phyloP scores from a whole-genome alignment of 1,284 basidiomycete genomes.

The Entoloma clypeatum region DNA sequence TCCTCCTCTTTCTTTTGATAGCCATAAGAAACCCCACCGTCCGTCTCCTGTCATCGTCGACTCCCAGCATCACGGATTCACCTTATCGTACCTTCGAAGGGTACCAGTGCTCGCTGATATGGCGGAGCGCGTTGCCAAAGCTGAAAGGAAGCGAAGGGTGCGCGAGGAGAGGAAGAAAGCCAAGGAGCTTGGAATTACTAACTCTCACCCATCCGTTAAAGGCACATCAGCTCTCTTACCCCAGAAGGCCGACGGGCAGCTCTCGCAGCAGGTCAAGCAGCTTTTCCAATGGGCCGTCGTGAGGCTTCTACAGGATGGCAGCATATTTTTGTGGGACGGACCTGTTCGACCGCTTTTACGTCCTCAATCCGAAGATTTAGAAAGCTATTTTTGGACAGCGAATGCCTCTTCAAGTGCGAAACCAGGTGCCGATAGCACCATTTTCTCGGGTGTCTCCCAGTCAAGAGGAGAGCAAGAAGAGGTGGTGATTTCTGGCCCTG shows the following conservation, averaged over 20 bases:
- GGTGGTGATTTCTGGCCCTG: slow-evolving; percentile 52
- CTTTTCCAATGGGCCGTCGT: slow-evolving; percentile 60
- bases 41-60: slow-evolving; percentile 5
- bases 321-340: slow-evolving; percentile 64
- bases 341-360: slow-evolving; percentile 33
- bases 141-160: slow-evolving; percentile 48
- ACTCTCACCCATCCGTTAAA: background rate
- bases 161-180: slow-evolving; percentile 41
- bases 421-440: slow-evolving; percentile 23
- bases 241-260: slow-evolving; percentile 21
- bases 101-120: slow-evolving; percentile 65
- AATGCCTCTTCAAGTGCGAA: slow-evolving; percentile 27
- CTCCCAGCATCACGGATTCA: slow-evolving; percentile 47
- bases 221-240: background rate
- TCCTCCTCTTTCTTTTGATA: slow-evolving; percentile 14
- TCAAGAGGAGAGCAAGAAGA: slow-evolving; percentile 39
- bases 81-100: slow-evolving; percentile 67
- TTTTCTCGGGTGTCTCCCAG: slow-evolving; percentile 22
- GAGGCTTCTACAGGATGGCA: slow-evolving; percentile 63
- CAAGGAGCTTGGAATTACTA: slow-evolving; percentile 18
- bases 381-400: slow-evolving; percentile 41
- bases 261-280: slow-evolving; percentile 51
- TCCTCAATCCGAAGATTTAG: slow-evolving; percentile 12
- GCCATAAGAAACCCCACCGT: background rate
- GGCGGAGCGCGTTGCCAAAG: slow-evolving; percentile 55